These are phyloP conservation scores for Torulaspora maleeae DNA, from an alignment of 805 yeast species.

Conservation along the genomic window DNA sequence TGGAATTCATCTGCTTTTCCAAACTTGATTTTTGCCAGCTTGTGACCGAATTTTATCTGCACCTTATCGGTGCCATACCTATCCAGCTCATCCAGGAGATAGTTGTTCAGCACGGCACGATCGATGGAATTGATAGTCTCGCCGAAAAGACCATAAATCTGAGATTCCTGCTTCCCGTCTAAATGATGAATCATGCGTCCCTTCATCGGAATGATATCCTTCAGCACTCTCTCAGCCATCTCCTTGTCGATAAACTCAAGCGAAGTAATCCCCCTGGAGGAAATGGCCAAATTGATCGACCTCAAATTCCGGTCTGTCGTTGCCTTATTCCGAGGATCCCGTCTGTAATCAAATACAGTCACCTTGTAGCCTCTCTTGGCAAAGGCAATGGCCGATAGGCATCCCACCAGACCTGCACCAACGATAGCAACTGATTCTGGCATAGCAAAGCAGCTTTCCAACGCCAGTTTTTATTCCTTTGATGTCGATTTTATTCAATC, in stretches of 20 bases:
- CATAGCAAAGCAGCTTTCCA: constrained; percentile 3
- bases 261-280: constrained; percentile 75
- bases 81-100: constrained; percentile 60
- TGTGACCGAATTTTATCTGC: constrained; percentile 49
- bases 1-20: constrained; percentile 13
- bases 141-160: constrained; percentile 74
- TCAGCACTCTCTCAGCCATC: constrained; percentile 52
- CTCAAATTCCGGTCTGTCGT: constrained; percentile 42
- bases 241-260: constrained; percentile 55
- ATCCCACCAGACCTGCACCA: constrained; percentile 91
- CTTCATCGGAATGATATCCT: constrained; percentile 72
- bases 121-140: constrained; percentile 84
- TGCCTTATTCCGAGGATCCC: constrained; percentile 52
- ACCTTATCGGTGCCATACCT: constrained; percentile 39
- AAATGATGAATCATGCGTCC: constrained; percentile 86
- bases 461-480: background rate
- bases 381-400: constrained; percentile 77
- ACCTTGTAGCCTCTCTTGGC: constrained; percentile 69
- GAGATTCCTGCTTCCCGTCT: constrained; percentile 59
- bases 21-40: constrained; percentile 44
- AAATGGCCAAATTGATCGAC: constrained; percentile 85
- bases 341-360: constrained; percentile 63
- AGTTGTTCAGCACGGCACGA: constrained; percentile 61
- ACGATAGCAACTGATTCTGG: constrained; percentile 50
- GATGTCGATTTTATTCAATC: background rate